Conservation (phyloP, 2,329 filamentous ascomycete species). For the Alternaria triticina region DNA sequence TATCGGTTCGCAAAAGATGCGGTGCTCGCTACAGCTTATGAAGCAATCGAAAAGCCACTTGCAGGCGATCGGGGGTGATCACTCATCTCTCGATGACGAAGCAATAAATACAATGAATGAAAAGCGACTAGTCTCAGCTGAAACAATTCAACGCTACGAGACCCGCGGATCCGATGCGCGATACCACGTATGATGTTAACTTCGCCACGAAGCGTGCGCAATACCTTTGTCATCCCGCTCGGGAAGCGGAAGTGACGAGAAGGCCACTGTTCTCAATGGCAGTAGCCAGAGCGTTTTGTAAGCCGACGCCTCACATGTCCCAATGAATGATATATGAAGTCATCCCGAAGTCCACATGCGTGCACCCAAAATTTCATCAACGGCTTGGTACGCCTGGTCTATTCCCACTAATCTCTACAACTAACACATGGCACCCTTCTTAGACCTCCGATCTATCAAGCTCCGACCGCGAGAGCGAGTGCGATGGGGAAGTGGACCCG, state of each 20-base stretch:
- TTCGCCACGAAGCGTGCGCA: background rate
- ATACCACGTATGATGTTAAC: background rate
- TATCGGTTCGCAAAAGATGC: background rate
- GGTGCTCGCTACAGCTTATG: background rate
- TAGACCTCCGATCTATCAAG: background rate
- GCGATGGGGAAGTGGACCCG: background rate
- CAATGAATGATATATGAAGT: background rate
- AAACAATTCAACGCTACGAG: background rate
- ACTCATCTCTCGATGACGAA: background rate
- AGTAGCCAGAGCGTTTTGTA: background rate
- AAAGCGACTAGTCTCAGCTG: background rate
- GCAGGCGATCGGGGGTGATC: background rate
- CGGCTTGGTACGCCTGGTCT: fast-evolving
- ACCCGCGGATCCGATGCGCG: background rate
- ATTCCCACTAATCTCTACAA: background rate
- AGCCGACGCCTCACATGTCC: background rate
- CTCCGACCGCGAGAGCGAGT: background rate
- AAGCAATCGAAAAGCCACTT: background rate
- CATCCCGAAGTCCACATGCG: background rate
- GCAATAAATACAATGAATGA: background rate
- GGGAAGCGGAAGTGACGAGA: background rate
- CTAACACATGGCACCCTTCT: background rate
- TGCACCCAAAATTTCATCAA: background rate
- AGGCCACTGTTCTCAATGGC: background rate
- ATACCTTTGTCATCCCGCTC: background rate